phyloP scores from a whole-genome alignment of 2,329 filamentous ascomycete genomes.

The Karstenula rhodostoma region DNA sequence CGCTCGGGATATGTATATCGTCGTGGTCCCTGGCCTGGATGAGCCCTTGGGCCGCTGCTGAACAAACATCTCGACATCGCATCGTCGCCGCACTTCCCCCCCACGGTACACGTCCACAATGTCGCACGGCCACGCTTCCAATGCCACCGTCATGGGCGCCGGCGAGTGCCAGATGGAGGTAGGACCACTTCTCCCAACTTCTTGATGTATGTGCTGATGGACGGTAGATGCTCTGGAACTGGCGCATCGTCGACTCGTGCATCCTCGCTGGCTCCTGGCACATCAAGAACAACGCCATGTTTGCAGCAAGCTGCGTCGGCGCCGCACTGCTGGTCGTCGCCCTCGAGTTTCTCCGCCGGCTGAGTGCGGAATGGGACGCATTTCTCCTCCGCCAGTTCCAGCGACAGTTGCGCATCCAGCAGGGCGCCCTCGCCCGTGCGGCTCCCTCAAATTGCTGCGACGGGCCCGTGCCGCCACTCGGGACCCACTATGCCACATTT shows the following conservation, averaged over 20 bases:
- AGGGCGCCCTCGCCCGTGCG: conserved; percentile 29
- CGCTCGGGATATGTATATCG: conserved; percentile 20
- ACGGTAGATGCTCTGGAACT: conserved; percentile 81
- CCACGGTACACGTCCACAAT: conserved; percentile 12
- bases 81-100: not conserved
- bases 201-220: not conserved
- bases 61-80: conserved; percentile 1
- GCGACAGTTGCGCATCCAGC: conserved; percentile 38
- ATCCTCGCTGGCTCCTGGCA: conserved; percentile 77
- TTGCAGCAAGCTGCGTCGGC: conserved; percentile 82
- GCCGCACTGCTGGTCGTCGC: conserved; percentile 75
- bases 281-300: conserved; percentile 73
- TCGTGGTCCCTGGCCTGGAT: not conserved
- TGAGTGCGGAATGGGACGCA: conserved; percentile 76
- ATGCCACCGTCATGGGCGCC: conserved; percentile 26
- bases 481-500: conserved; percentile 43
- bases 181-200: conserved; percentile 10
- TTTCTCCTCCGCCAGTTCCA: conserved; percentile 66
- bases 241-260: conserved; percentile 73
- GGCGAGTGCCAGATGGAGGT: conserved; percentile 52
- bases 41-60: not conserved
- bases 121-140: conserved; percentile 26
- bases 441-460: conserved; percentile 35
- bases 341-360: conserved; percentile 76
- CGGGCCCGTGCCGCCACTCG: conserved; percentile 29